Percentiles rank a stretch among this genome's conserved stretches.
Conservation (phyloP, 768 basidiomycete species). For the Artomyces pyxidatus region DNA sequence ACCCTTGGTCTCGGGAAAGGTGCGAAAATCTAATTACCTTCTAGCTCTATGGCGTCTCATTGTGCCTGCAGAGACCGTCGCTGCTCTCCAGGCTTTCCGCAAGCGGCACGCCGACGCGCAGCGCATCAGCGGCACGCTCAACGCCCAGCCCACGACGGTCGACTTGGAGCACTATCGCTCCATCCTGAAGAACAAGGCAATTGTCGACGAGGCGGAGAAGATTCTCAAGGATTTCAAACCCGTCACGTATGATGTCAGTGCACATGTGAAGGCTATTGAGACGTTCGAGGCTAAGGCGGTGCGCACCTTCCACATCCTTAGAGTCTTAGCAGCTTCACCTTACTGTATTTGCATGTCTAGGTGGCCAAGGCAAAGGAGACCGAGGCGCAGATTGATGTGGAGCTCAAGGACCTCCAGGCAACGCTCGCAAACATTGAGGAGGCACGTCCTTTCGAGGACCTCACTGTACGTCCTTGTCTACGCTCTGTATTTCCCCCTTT, state of each 20-base stretch:
- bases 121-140: conserved; percentile 54
- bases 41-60: neutral
- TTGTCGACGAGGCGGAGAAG: conserved; percentile 92
- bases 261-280: conserved; percentile 92
- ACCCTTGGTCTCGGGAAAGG: conserved; percentile 83
- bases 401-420: conserved; percentile 84
- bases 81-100: conserved; percentile 89
- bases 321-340: no score
- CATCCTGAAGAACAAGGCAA: conserved; percentile 83
- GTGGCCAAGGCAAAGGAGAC: conserved; percentile 87
- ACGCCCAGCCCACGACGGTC: conserved; percentile 69
- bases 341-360: conserved; percentile 32
- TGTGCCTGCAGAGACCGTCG: conserved; percentile 65
- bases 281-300: conserved; percentile 96
- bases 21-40: conserved; percentile 25
- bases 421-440: conserved; percentile 97
- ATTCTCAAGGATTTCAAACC: conserved; percentile 85
- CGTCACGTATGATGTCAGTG: conserved; percentile 82
- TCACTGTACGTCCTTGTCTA: conserved; percentile 59
- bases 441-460: conserved; percentile 93
- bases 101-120: conserved; percentile 90
- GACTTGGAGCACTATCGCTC: conserved; percentile 91
- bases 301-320: no score
- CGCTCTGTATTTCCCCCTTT: neutral
- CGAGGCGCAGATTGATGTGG: conserved; percentile 80